Evolutionary conservation across 1,284 basidiomycete species (phyloP).

Genomic region (Ceratobasidium theobromae): DNA sequence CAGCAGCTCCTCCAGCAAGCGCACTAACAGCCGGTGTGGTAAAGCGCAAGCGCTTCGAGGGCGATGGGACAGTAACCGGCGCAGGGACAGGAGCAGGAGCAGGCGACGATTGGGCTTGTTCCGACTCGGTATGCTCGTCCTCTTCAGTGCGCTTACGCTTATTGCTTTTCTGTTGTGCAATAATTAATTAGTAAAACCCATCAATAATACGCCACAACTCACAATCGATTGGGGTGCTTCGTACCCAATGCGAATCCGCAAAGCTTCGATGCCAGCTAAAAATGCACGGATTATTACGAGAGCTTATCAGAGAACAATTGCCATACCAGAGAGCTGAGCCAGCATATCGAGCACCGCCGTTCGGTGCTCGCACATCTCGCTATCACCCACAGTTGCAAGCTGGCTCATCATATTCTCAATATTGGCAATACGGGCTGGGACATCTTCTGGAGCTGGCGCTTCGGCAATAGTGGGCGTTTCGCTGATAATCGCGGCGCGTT

Average conservation of each 20-base stretch:
- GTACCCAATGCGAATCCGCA: slow-evolving; percentile 8
- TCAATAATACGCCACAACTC: background rate
- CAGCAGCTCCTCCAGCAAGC: background rate
- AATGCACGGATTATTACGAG: background rate
- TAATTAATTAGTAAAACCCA: background rate
- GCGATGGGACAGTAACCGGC: background rate
- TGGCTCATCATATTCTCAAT: slow-evolving; percentile 28
- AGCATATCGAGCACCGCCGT: slow-evolving; percentile 10
- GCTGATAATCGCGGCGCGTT: slow-evolving; percentile 3
- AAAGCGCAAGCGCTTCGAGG: background rate
- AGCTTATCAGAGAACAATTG: background rate
- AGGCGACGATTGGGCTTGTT: slow-evolving; percentile 3
- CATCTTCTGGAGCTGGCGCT: background rate
- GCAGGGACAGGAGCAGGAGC: background rate
- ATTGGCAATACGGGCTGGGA: slow-evolving; percentile 25
- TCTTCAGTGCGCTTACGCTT: slow-evolving; percentile 20
- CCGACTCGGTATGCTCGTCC: background rate
- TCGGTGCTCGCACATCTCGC: slow-evolving; percentile 16
- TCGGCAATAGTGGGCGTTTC: background rate
- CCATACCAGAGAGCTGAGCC: slow-evolving; percentile 9
- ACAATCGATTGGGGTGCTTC: background rate
- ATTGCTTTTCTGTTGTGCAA: background rate
- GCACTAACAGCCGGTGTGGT: background rate
- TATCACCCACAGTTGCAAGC: slow-evolving; percentile 7
- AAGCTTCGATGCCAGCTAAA: slow-evolving; percentile 3